Evolutionary conservation across 352 stramenopile genomes (phyloP).

Genomic region (Phytophthora citrophthora): DNA sequence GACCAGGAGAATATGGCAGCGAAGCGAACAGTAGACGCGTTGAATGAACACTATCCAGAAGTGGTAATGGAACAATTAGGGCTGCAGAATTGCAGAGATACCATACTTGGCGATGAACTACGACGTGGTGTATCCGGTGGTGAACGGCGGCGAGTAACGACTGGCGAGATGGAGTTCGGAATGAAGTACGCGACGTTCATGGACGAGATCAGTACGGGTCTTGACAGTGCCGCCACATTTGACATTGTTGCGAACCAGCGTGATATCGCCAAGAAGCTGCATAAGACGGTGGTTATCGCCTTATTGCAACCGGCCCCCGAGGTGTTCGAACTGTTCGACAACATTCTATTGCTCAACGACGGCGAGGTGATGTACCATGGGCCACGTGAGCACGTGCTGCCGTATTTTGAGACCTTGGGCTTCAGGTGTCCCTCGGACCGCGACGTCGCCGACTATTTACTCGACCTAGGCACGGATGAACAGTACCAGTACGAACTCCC

Average conservation of each 20-base stretch:
- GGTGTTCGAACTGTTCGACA: constrained; percentile 92
- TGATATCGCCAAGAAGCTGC: constrained; percentile 42
- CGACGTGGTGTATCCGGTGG: constrained; percentile 65
- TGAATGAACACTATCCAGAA: constrained; percentile 36
- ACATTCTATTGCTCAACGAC: constrained; percentile 66
- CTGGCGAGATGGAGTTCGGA: constrained; percentile 41
- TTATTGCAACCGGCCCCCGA: constrained; percentile 91
- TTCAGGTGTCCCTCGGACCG: constrained; percentile 40
- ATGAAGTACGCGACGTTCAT: constrained; percentile 66
- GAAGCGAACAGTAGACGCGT: neutral
- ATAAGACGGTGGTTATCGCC: constrained; percentile 61
- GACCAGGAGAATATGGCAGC: constrained; percentile 23
- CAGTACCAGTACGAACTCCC: constrained; percentile 28
- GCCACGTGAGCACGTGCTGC: constrained; percentile 27
- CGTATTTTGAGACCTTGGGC: constrained; percentile 59
- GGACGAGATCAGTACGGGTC: constrained; percentile 91
- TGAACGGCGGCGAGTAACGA: constrained; percentile 56
- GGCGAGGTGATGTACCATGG: constrained; percentile 55
- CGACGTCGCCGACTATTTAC: constrained; percentile 14
- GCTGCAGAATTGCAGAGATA: constrained; percentile 29
- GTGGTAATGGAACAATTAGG: constrained; percentile 31
- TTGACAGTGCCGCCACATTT: constrained; percentile 87
- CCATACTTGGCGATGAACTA: constrained; percentile 42
- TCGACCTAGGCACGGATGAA: constrained; percentile 43
- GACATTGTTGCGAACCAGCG: constrained; percentile 78